Conservation (phyloP, 129 eudicot species). For the Silybum marianum region DNA sequence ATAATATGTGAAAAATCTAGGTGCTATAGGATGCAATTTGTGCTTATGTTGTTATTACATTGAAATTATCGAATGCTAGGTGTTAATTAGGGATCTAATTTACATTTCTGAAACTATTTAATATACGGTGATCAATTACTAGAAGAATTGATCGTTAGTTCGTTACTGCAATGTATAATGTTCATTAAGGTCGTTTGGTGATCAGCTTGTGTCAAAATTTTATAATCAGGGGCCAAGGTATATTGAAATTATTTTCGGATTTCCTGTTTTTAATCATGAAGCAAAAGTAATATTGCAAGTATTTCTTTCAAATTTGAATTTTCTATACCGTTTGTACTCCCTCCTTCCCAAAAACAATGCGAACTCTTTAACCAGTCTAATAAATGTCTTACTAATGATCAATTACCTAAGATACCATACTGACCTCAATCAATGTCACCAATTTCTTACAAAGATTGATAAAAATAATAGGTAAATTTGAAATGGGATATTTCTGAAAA, state of each 20-base stretch:
- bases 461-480: neutral
- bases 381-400: neutral
- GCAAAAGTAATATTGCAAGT: neutral
- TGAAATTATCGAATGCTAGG: slow-evolving; percentile 1
- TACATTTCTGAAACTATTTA: neutral
- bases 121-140: neutral
- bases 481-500: neutral
- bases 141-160: neutral
- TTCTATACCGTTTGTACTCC: neutral
- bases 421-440: neutral
- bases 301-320: neutral
- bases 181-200: neutral
- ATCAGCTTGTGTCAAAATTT: neutral
- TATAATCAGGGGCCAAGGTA: neutral
- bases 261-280: slow-evolving; percentile 12
- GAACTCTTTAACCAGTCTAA: neutral
- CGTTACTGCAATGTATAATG: neutral
- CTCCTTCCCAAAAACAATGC: neutral
- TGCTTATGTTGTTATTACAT: neutral
- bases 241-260: neutral
- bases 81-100: neutral
- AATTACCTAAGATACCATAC: neutral
- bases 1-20: neutral
- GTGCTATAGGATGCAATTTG: neutral
- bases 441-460: neutral